These are phyloP conservation scores for Tremella yokohamensis DNA, from an alignment of 768 basidiomycete species.

Conservation along the genomic window DNA sequence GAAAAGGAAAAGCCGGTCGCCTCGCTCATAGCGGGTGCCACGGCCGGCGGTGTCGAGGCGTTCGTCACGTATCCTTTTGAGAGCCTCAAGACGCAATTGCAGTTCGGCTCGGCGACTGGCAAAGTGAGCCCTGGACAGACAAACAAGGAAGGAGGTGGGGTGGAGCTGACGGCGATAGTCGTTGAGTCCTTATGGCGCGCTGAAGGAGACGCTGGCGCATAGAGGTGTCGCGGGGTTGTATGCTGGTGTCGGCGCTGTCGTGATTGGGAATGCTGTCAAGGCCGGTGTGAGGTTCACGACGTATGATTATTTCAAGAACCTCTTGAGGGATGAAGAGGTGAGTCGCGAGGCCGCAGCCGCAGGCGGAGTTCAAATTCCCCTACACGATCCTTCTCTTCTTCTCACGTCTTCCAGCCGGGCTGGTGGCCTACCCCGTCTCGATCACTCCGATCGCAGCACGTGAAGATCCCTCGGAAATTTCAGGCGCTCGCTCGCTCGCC, in stretches of 20 bases:
- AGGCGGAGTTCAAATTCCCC: background rate
- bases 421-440: too few relatives aligned
- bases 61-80: constrained; percentile 79
- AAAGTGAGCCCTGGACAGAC: constrained; percentile 29
- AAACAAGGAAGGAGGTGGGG: background rate
- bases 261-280: constrained; percentile 86
- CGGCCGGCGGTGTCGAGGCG: constrained; percentile 88
- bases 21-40: constrained; percentile 83
- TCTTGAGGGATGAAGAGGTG: constrained; percentile 79
- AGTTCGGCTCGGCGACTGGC: constrained; percentile 60
- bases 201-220: constrained; percentile 66
- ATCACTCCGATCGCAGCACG: too few relatives aligned
- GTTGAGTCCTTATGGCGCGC: constrained; percentile 69
- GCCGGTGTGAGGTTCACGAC: constrained; percentile 93
- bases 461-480: too few relatives aligned
- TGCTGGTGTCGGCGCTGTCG: constrained; percentile 81
- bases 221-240: constrained; percentile 85
- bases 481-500: too few relatives aligned
- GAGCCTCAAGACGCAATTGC: constrained; percentile 87
- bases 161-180: constrained; percentile 53
- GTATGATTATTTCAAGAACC: constrained; percentile 85
- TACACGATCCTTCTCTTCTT: background rate
- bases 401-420: background rate
- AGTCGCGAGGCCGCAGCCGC: constrained; percentile 26
- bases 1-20: constrained; percentile 70